These are phyloP conservation scores for Immersiella caudata DNA, from an alignment of 495 filamentous ascomycete genomes.

Conservation along the genomic window DNA sequence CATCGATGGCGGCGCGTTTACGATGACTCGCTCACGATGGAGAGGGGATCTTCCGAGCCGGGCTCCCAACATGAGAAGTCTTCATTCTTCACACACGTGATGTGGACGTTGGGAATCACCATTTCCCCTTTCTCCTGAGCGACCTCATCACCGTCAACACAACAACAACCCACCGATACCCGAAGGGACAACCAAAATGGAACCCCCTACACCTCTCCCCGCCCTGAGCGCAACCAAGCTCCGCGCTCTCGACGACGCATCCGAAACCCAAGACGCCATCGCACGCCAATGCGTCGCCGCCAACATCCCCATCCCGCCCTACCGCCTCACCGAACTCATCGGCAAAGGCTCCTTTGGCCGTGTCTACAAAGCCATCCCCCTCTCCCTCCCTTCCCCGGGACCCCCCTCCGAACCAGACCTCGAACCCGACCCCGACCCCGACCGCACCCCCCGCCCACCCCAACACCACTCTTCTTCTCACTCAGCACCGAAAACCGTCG, in stretches of 20 bases:
- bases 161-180: too few relatives aligned
- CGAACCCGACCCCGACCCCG: background rate
- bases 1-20: too few relatives aligned
- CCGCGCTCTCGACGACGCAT: conserved; percentile 16
- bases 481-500: background rate
- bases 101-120: too few relatives aligned
- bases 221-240: conserved; percentile 3
- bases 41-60: too few relatives aligned
- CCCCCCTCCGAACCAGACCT: too few relatives aligned
- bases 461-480: background rate
- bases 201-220: conserved; percentile 5
- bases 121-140: too few relatives aligned
- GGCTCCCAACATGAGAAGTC: too few relatives aligned
- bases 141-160: too few relatives aligned
- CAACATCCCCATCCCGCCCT: conserved; percentile 7
- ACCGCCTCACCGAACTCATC: conserved; percentile 17
- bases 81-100: too few relatives aligned
- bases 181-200: too few relatives aligned
- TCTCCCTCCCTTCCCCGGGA: background rate
- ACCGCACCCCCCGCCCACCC: background rate
- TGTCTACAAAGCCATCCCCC: conserved; percentile 18
- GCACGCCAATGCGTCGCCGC: conserved; percentile 4
- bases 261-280: background rate
- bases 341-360: conserved; percentile 23
- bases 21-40: too few relatives aligned